Base-by-base conservation (phyloP, 345 rosid genomes). In the Camelina sativa region DNA sequence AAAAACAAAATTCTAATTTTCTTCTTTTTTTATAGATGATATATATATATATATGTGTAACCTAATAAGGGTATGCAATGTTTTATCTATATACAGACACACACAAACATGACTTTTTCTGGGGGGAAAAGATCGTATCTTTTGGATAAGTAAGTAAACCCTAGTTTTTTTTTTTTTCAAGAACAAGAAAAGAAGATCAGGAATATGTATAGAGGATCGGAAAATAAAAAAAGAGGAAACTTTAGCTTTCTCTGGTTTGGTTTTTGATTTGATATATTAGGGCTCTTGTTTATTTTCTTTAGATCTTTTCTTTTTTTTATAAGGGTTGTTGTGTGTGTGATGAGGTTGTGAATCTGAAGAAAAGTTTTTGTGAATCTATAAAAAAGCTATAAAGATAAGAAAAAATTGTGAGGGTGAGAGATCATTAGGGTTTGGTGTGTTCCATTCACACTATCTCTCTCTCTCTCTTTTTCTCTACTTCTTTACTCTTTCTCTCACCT, bases 361-460 rank as follows among this genome's bases (percentile, higher is more conserved):
- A 69, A 54, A 15, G 56, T 65, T 62, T 62, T 17, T 55, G 65
- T 56, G 57, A 47, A 76, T 76, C 77, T 66, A 32, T 32, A 65
- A 77, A 65, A 77, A 65, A 55, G 80, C 65, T 44, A 62, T 43
- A 57, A 77, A 83, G 73, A 72, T 75, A 80, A 72, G 80, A 28
- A 81, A 51, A 71, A 65, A 61, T 60, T 72, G 81, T 72, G 74
- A 59, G 73, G 81, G 52, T 58, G 78, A 71, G 69, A 66, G 75
- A 69, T 34, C 17, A 62, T 75, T 79, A 79, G 79, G 90, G 89
- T 85, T 86, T 70, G 47, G 63, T 84, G 84, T 61, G 80, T 72
- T 62, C 16, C 79, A 75, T 61, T 67, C 68, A 60, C 54, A 37
- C 11, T n/a, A 2, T n/a, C 57, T 37, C 68, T 8, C 40, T 7